Evolutionary conservation across 441 rosid species (phyloP), one percentile per base, ranked within the genome.

Genomic region (Adansonia madagascariensis): DNA sequence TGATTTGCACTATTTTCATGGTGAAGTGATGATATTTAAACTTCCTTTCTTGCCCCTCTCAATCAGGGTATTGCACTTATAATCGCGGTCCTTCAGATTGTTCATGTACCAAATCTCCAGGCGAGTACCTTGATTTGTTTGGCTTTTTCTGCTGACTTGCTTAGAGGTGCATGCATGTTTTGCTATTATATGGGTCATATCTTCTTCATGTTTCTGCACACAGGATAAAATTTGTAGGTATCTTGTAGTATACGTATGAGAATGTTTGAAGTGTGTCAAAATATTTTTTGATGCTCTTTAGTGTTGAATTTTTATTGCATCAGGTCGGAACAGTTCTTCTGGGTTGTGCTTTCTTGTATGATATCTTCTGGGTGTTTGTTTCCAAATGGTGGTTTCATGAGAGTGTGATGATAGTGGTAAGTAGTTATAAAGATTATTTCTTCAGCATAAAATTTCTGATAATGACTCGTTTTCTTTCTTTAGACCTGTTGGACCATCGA

Each of bases 331-430:
- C 92, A 2, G 91, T 91, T 77, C 97, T 92, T 73, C 90, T 92
- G 61, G 78, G 97, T 71, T 92, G 95, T 71, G 97, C 93, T 47
- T 91, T 92, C 82, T 64, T 89, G 86, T 91, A 92, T 61, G 95
- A 92, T 83, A 92, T 92, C 81, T 92, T 92, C 78, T 91, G 97
- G 97, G 95, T 92, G 71, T 91, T 92, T 67, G 86, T 86, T 80
- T 92, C 93, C 41, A 92, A 91, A 84, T 80, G 83, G 87, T 71
- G 83, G 86, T 92, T 92, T 80, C 82, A 89, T n/a, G 95, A 91
- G 81, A 92, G 97, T 8, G 97, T 92, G 76, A 92, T 92, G 97
- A 91, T 92, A 73, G 97, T 88, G 88, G 97, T 92, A 76, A 83
- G 91, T 82, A 74, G 52, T 84, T 72, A 52, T 79, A 17, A 62